Conservation (phyloP, 768 basidiomycete genomes). For the Gautieria morchelliformis region DNA sequence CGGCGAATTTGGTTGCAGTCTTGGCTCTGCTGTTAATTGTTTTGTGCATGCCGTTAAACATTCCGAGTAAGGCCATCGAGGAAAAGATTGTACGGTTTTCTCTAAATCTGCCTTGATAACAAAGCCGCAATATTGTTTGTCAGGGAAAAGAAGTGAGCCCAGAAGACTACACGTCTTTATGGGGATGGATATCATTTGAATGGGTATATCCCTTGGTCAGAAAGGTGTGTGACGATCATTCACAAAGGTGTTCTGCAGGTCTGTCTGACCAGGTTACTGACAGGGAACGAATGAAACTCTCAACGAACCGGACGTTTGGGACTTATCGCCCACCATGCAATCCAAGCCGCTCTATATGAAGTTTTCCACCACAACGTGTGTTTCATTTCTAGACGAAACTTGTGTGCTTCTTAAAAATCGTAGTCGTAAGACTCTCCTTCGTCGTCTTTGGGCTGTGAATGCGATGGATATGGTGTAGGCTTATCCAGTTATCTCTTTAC, state of each 20-base stretch:
- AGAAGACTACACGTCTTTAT: conserved; percentile 69
- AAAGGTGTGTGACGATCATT: conserved; percentile 24
- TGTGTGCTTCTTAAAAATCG: background rate
- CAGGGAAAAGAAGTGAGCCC: conserved; percentile 51
- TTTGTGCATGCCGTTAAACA: conserved; percentile 52
- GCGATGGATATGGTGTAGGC: conserved; percentile 33
- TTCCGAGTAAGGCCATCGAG: conserved; percentile 48
- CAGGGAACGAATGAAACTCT: conserved; percentile 46
- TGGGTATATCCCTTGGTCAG: conserved; percentile 64
- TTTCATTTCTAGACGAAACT: conserved; percentile 10
- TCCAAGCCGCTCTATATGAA: conserved; percentile 55
- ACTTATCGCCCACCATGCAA: conserved; percentile 56
- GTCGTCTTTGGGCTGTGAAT: conserved; percentile 36
- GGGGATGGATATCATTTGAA: conserved; percentile 60
- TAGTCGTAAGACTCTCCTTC: conserved; percentile 28
- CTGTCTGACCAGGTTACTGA: background rate
- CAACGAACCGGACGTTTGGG: conserved; percentile 64
- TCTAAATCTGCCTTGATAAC: background rate
- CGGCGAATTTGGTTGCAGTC: conserved; percentile 37
- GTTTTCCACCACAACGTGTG: conserved; percentile 26
- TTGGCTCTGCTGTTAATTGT: conserved; percentile 36
- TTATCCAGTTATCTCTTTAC: background rate
- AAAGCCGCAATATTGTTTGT: background rate
- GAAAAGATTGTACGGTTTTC: conserved; percentile 50
- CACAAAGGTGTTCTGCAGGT: background rate